Evolutionary conservation across 2,329 filamentous ascomycete genomes (phyloP), one percentile per base, ranked within the genome.

Genomic region (Rutstroemia sp.): DNA sequence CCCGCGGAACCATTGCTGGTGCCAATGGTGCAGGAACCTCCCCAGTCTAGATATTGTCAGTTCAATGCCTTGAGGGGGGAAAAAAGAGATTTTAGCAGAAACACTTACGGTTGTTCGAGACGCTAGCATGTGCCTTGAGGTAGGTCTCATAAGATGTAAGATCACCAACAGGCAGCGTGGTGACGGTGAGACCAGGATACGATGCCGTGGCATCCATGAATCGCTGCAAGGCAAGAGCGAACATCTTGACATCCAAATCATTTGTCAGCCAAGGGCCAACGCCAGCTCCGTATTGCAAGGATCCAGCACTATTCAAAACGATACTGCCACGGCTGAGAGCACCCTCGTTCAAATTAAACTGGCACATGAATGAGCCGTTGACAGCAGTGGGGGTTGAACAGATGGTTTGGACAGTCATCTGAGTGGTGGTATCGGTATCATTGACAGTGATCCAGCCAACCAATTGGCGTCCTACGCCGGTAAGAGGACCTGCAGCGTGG

Each of bases 201-300:
- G 18, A 19, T 19, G 37, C 39, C 10, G 19, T 23, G 7, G 14
- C 49, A 25, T 50, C 30, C 18, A 50, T n/a, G 19, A 50, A 41
- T 18, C 18, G 21, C 30, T 50, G 37, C 49, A 50, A 18, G 16
- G 49, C 49, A 5, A 23, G 37, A 7, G 49, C 49, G 49, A n/a
- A 50, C 5, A 50, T 21, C 49, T 50, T 23, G 4, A 23, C 39
- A 18, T 50, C 49, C 10, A 50, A 14, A 41, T 27, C 1, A n/a
- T 50, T 50, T n/a, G 49, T 50, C 19, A 50, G 27, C 49, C 49
- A 50, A 23, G 49, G 49, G 14, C 49, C 49, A 12, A 18, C 34
- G 16, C 49, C 49, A 12, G 21, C 49, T 25, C 19, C 34, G 25
- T 38, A 50, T 18, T 12, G 16, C 18, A 50, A 18, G n/a, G 9